These are phyloP conservation scores for Hymenoscyphus salicellus DNA, from an alignment of 2,329 filamentous ascomycete species.

Conservation along the genomic window DNA sequence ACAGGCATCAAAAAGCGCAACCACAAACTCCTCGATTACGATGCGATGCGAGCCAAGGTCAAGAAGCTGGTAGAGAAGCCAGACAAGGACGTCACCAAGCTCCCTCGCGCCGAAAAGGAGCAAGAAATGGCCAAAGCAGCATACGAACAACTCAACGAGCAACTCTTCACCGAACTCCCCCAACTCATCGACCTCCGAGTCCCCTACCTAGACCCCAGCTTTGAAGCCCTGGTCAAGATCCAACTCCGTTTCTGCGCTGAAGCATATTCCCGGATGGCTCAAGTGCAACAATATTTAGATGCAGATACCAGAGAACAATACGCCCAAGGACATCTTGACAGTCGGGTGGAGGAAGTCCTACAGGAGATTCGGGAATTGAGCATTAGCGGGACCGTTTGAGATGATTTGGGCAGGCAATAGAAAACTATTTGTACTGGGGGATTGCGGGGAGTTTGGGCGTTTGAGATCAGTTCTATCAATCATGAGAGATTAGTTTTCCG, in stretches of 20 bases:
- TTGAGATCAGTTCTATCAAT: conserved; percentile 7
- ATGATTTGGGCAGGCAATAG: neutral
- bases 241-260: conserved; percentile 97
- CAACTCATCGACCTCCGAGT: conserved; percentile 96
- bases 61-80: conserved; percentile 97
- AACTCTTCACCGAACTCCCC: conserved; percentile 86
- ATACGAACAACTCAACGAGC: conserved; percentile 96
- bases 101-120: conserved; percentile 94
- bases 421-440: conserved; percentile 8
- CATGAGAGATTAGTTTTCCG: neutral
- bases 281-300: conserved; percentile 97
- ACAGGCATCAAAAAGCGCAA: conserved; percentile 95
- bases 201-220: conserved; percentile 93
- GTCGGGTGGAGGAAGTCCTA: conserved; percentile 87
- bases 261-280: conserved; percentile 95
- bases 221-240: conserved; percentile 98
- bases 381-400: conserved; percentile 70
- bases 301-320: conserved; percentile 95
- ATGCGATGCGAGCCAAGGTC: conserved; percentile 90
- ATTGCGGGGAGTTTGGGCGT: conserved; percentile 24
- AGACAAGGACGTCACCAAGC: conserved; percentile 95
- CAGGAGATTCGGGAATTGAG: conserved; percentile 96
- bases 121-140: conserved; percentile 88
- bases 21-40: conserved; percentile 98
- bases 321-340: conserved; percentile 87